Base-by-base conservation (phyloP, 495 filamentous ascomycete species). In the Penicillium fimorum region DNA sequence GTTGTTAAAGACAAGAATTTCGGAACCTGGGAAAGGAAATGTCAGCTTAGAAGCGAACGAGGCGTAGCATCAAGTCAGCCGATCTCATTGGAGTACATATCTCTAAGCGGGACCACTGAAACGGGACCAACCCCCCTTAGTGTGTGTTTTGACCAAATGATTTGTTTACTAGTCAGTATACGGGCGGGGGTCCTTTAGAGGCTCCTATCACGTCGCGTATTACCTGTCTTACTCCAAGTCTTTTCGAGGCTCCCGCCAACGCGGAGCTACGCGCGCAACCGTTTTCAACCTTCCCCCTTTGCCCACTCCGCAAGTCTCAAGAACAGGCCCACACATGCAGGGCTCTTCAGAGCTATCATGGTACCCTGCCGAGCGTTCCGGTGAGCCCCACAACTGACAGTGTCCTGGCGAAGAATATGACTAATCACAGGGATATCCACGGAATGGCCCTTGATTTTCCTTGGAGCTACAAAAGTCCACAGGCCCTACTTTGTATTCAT, bases 71-170 rank as follows among this genome's bases (percentile, higher is more conserved):
- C 38, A 20, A 32, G 38, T 12, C 37, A 32, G 38, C 17, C 37
- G 38, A 44, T 53, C 8, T 53, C n/a, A 53, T 53, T 53, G 50
- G 50, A 52, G 50, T 52, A 42, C 22, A 22, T 22, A n/a, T 27
- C 22, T 27, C 33, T 37, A 38, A 38, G 35, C n/a, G 35, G 33
- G 33, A 37, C 33, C 33, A 15, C 33, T 37, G 33, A 37, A 37
- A 37, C 15, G 33, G 35, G 35, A 15, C 35, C n/a, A 38, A 38
- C 17, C 15, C 35, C 35, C 35, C n/a, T 9, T 15, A 8, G 35
- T 5, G n/a, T 38, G 6, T 38, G 15, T 17, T 38, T 38, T 6
- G n/a, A 8, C 2, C 35, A 6, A 17, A 4, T 38, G 10, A n/a
- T 17, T 38, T 7, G 35, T 38, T 11, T 3, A 38, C n/a, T n/a